Evolutionary conservation across 2,329 filamentous ascomycete species (phyloP).

Genomic region (Fusarium pseudocircinatum): DNA sequence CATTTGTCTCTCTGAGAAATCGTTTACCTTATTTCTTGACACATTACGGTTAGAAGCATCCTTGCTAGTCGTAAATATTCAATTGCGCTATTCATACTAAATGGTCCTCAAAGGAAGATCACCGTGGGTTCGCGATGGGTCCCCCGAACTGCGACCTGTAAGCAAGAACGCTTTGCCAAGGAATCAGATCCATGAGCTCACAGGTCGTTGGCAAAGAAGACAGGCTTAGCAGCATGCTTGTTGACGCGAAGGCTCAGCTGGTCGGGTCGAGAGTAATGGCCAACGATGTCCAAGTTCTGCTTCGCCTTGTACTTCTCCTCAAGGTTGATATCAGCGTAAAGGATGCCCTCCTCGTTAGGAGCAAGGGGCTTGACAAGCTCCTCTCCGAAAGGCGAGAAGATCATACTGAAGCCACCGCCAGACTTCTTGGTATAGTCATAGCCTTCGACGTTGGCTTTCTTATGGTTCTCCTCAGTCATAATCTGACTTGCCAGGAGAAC

Average conservation of each 20-base stretch:
- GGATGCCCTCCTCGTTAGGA: slow-evolving; percentile 46
- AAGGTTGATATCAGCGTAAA: slow-evolving; percentile 52
- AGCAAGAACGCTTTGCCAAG: neutral
- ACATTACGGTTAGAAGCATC: accelerated
- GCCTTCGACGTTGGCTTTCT: slow-evolving; percentile 42
- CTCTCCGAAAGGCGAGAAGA: slow-evolving; percentile 46
- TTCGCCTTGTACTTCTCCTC: slow-evolving; percentile 23
- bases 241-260: slow-evolving; percentile 47
- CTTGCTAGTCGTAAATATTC: neutral
- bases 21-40: neutral
- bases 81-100: neutral
- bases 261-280: slow-evolving; percentile 50
- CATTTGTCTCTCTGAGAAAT: neutral
- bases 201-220: slow-evolving; percentile 7
- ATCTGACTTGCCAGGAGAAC: slow-evolving; percentile 64
- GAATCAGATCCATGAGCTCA: neutral
- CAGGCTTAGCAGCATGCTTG: neutral
- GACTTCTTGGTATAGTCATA: slow-evolving; percentile 41
- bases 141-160: neutral
- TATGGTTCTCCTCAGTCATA: slow-evolving; percentile 51
- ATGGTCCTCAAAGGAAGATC: neutral
- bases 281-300: slow-evolving; percentile 50
- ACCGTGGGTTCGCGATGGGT: neutral
- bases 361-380: slow-evolving; percentile 41
- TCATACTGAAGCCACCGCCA: slow-evolving; percentile 43